phyloP scores from a whole-genome alignment of 2,329 filamentous ascomycete genomes.

The Karstenula rhodostoma region DNA sequence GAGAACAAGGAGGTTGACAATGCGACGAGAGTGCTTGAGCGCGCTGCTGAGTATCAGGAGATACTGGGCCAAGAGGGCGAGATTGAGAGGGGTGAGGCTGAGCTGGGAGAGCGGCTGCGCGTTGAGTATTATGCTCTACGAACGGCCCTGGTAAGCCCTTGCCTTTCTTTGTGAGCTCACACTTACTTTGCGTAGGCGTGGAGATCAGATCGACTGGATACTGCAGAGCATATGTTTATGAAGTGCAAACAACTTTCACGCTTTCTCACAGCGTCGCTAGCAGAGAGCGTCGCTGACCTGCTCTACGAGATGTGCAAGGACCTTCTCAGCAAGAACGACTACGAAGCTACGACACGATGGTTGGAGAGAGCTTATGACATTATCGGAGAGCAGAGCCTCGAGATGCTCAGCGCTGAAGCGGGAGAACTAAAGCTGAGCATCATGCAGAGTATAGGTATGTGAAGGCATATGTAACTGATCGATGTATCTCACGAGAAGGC shows the following conservation, averaged over 20 bases:
- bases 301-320: conserved; percentile 76
- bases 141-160: conserved; percentile 67
- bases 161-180: background rate
- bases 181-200: conserved; percentile 66
- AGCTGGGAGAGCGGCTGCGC: conserved; percentile 54
- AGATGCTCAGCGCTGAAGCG: conserved; percentile 65
- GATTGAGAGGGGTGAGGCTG: conserved; percentile 26
- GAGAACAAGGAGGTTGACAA: conserved; percentile 64
- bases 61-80: conserved; percentile 29
- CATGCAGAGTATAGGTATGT: conserved; percentile 62
- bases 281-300: conserved; percentile 71
- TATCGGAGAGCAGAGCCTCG: conserved; percentile 64
- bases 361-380: conserved; percentile 71
- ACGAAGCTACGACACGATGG: conserved; percentile 72
- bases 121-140: conserved; percentile 72
- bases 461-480: background rate
- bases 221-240: conserved; percentile 79
- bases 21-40: conserved; percentile 69
- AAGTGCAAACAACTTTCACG: conserved; percentile 59
- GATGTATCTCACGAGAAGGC: conserved; percentile 39
- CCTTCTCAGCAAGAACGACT: conserved; percentile 62
- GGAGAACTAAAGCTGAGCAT: conserved; percentile 72
- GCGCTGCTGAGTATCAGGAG: conserved; percentile 63
- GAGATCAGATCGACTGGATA: conserved; percentile 74
- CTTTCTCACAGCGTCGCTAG: conserved; percentile 57